Evolutionary conservation across 1,284 basidiomycete species (phyloP).

Genomic region (Lentinula novae-zelandiae): DNA sequence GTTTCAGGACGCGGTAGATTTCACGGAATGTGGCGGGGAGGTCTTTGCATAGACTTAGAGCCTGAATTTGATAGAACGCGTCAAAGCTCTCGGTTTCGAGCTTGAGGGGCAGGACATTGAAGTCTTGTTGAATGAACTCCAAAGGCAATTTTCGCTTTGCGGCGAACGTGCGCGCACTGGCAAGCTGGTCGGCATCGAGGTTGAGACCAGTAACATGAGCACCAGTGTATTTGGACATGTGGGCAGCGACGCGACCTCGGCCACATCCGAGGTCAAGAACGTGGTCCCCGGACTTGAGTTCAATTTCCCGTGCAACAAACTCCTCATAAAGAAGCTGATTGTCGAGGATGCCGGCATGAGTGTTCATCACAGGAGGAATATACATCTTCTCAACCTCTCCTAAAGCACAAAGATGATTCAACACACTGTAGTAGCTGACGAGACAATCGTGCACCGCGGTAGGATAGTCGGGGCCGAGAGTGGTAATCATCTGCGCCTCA

Average conservation of each 20-base stretch:
- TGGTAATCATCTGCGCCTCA: slow-evolving; percentile 6
- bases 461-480: slow-evolving; percentile 3
- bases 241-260: slow-evolving; percentile 5
- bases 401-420: slow-evolving; percentile 5
- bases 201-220: slow-evolving; percentile 3
- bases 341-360: slow-evolving; percentile 2
- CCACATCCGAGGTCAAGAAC: slow-evolving; percentile 5
- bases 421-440: slow-evolving; percentile 5
- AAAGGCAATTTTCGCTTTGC: slow-evolving; percentile 2
- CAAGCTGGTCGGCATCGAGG: slow-evolving; percentile 6
- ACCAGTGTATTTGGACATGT: slow-evolving; percentile 5
- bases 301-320: slow-evolving; percentile 4
- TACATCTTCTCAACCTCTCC: slow-evolving; percentile 9
- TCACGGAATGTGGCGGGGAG: slow-evolving; percentile 1
- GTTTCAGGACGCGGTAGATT: slow-evolving; percentile 3
- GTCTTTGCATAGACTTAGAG: slow-evolving; percentile 5
- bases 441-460: slow-evolving; percentile 5
- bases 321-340: slow-evolving; percentile 6
- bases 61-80: slow-evolving; percentile 7
- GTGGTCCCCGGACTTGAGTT: slow-evolving; percentile 1
- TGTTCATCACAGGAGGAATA: slow-evolving; percentile 6
- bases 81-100: slow-evolving; percentile 1
- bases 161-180: slow-evolving; percentile 1
- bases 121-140: slow-evolving; percentile 6
- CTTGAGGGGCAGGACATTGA: not conserved